Base-by-base conservation (phyloP, 306 rosid genomes). In the Clitoria ternatea region DNA sequence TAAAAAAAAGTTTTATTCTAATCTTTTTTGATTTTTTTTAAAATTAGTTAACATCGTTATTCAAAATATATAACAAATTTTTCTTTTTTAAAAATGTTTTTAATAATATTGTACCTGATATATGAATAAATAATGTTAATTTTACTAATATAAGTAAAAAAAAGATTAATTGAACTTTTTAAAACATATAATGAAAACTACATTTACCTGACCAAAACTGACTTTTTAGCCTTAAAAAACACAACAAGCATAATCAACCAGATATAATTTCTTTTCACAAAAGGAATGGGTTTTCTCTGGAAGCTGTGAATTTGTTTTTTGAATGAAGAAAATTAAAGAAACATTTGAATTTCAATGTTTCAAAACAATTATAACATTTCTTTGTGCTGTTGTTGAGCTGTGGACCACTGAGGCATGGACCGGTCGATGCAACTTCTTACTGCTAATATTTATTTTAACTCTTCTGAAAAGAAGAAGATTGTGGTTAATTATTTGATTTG, bases 401-500 rank as follows among this genome's bases (percentile, higher is more conserved):
- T 70, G 77, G 76, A 69, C 69, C 77, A 53, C 65, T 12, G 24
- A 44, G 40, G 60, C 43, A 72, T 50, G 64, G 69, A 66, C 47
- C 19, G n/a, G 59, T 55, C 19, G 2, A 17, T 22, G 50, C 45
- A 57, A 50, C 48, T 69, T 9, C 29, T 36, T 14, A n/a, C n/a
- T n/a, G n/a, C n/a, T n/a, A n/a, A n/a, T n/a, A 43, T 79, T 55
- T n/a, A 63, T 64, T 72, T 69, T 33, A 18, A 78, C 56, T 81
- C 5, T 75, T 81, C 50, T 77, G 50, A 70, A 32, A 73, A 48
- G 68, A 2, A 29, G 29, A 55, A 27, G 66, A 32, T 29, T 22
- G 70, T 50, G 74, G 22, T 45, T 29, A 70, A 81, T 73, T 39
- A 75, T 82, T 78, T 70, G 77, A 71, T 69, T 76, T 82, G 61